A percentile compares a stretch with the other conserved stretches of the same genome.
Conservation (phyloP, 805 yeast species). For the Zygosaccharomyces rouxii region DNA sequence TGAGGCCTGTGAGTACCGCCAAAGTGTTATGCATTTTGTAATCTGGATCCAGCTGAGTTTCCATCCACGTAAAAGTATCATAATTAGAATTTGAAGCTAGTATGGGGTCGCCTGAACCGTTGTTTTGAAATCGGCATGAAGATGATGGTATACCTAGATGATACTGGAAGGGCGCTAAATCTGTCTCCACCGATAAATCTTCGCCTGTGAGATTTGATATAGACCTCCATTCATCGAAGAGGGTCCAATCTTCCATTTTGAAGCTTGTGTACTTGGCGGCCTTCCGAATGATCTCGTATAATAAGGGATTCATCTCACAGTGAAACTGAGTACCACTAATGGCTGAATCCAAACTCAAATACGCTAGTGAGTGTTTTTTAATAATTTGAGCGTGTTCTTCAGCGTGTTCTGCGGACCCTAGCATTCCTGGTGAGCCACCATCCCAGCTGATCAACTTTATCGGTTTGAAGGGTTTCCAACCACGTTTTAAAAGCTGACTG, state of each 20-base stretch:
- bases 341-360: constrained; percentile 46
- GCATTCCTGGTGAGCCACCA: constrained; percentile 66
- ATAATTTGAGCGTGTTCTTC: constrained; percentile 50
- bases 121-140: constrained; percentile 41
- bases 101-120: constrained; percentile 44
- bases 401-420: constrained; percentile 78
- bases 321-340: constrained; percentile 48
- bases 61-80: constrained; percentile 57
- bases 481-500: constrained; percentile 40
- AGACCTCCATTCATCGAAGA: constrained; percentile 47
- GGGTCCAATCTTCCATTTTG: constrained; percentile 36
- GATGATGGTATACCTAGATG: constrained; percentile 65
- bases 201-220: constrained; percentile 37
- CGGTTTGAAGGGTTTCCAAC: constrained; percentile 72
- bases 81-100: constrained; percentile 48
- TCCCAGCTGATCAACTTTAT: constrained; percentile 76
- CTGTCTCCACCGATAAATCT: constrained; percentile 49
- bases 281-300: constrained; percentile 42
- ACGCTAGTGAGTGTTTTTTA: constrained; percentile 50
- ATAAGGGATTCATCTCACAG: constrained; percentile 53
- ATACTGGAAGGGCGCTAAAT: constrained; percentile 57
- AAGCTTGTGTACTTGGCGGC: constrained; percentile 46
- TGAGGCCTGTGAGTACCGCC: constrained; percentile 56
- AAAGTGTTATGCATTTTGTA: constrained; percentile 51
- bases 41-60: constrained; percentile 47